These are phyloP conservation scores for Nakataea oryzae DNA, from an alignment of 2,329 filamentous ascomycete species.

Conservation along the genomic window DNA sequence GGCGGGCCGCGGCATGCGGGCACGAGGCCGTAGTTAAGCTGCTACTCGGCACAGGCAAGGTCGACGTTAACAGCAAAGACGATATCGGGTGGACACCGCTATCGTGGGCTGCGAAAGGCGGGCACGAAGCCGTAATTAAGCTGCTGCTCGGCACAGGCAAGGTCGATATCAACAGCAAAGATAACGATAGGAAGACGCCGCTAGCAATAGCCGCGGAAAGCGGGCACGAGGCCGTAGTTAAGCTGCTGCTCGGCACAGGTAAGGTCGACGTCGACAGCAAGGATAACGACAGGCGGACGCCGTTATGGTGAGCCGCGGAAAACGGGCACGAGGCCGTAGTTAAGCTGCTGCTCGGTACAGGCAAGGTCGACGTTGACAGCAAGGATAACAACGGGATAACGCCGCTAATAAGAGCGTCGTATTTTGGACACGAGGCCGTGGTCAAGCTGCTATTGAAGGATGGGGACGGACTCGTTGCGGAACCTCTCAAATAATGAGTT, in stretches of 20 bases:
- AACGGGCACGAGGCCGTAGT: slow-evolving; percentile 2
- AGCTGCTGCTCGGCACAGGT: slow-evolving; percentile 1
- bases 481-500: too few relatives aligned
- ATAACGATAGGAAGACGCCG: slow-evolving; percentile 1
- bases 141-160: slow-evolving; percentile 1
- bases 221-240: slow-evolving; percentile 2
- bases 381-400: too few relatives aligned
- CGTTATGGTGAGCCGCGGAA: background rate
- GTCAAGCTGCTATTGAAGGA: slow-evolving; percentile 1
- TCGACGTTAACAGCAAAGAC: slow-evolving; percentile 3
- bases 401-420: background rate
- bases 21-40: slow-evolving; percentile 3
- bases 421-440: slow-evolving; percentile 1
- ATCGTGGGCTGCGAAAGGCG: slow-evolving; percentile 4
- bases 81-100: slow-evolving; percentile 4
- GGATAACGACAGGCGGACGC: background rate
- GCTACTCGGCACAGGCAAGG: slow-evolving; percentile 1
- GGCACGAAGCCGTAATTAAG: slow-evolving; percentile 3
- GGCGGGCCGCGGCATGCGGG: slow-evolving; percentile 6
- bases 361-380: background rate
- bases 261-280: background rate
- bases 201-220: slow-evolving; percentile 1
- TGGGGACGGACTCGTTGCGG: too few relatives aligned
- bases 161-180: slow-evolving; percentile 1
- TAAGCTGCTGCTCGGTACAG: background rate